Evolutionary conservation across 768 basidiomycete genomes (phyloP).

Genomic region (Omphalotus guepiniiformis): DNA sequence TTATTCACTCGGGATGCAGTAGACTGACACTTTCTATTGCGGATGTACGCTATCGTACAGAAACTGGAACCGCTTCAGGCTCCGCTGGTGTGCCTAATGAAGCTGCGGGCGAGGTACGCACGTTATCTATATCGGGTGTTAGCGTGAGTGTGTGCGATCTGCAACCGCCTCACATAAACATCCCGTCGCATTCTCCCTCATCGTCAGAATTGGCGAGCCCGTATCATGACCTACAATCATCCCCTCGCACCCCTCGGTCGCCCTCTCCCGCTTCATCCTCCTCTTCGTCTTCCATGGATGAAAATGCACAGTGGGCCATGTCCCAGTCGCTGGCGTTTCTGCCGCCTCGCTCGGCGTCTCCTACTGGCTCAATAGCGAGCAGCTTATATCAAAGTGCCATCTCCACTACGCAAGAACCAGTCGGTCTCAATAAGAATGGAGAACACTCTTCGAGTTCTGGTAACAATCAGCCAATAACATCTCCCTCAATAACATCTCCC

Average conservation of each 20-base stretch:
- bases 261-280: conserved; percentile 42
- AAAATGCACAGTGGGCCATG: conserved; percentile 62
- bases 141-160: conserved; percentile 49
- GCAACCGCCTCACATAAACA: conserved; percentile 6
- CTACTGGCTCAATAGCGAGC: conserved; percentile 44
- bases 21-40: conserved; percentile 57
- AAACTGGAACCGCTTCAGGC: conserved; percentile 17
- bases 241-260: conserved; percentile 23
- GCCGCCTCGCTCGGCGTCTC: conserved; percentile 43
- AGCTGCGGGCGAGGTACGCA: conserved; percentile 34
- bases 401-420: conserved; percentile 26
- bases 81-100: conserved; percentile 5
- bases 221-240: conserved; percentile 10
- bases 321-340: conserved; percentile 69
- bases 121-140: conserved; percentile 54
- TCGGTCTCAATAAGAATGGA: neutral
- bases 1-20: conserved; percentile 62
- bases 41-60: conserved; percentile 55
- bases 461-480: neutral
- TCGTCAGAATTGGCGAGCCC: conserved; percentile 16
- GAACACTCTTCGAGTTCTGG: neutral
- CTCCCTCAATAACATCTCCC: conserved; percentile 9
- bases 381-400: conserved; percentile 81
- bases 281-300: conserved; percentile 60
- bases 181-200: conserved; percentile 2